Evolutionary conservation across 345 rosid genomes (phyloP), one percentile per base, ranked within the genome.

Genomic region (Syzygium oleosum): DNA sequence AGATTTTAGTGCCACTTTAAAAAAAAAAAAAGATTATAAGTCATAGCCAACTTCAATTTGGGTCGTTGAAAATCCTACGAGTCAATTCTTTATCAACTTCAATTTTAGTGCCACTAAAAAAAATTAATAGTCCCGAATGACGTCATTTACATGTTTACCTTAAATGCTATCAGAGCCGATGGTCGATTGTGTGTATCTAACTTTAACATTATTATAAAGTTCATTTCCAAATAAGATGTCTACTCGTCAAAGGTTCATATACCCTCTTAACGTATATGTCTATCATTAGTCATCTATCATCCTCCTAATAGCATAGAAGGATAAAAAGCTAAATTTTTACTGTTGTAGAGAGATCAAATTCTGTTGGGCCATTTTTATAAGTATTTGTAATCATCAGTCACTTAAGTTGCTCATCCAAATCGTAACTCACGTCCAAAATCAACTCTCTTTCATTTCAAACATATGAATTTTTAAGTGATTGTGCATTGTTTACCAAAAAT

Each of bases 301-400:
- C 27, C 59, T 55, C 59, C 59, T 3, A 55, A 55, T 54, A 19
- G 58, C 58, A 54, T 6, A 19, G 3, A 2, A 7, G 58, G 58
- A 54, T 54, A 54, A 54, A 54, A 7, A 21, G 4, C 59, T 55
- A 55, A 55, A 55, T 55, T 5, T 55, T 55, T 22, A 22, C 27
- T 55, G 27, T 55, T 55, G 59, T 22, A 55, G 59, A 55, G 27
- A 55, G 27, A 3, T 3, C 59, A 8, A 55, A 55, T 55, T 22
- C 2, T 55, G 12, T 55, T 9, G 5, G 59, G 59, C 5, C 59
- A 9, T 8, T 55, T 55, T 55, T 21, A 55, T 55, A 8, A 22
- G 59, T 55, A 22, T 22, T 55, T 55, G 27, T 8, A 58, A 0
- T 58, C 2, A 22, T 0, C 23, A 0, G 27, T 55, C 12, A 9